Base-by-base conservation (phyloP, 257 asterid genomes). In the Solanum peruvianum region DNA sequence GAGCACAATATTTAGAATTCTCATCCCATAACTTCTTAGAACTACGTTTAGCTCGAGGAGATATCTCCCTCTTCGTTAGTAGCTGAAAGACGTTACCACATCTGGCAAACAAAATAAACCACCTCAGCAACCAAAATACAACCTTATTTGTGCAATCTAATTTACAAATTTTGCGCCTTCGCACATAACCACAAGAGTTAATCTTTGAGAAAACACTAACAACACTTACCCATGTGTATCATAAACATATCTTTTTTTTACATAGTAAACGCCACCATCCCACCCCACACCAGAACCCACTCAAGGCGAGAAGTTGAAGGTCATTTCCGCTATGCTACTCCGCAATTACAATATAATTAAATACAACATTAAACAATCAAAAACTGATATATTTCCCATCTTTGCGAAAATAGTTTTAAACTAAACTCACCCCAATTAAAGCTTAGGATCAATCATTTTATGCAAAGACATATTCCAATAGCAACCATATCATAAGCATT, bases 31-130 rank as follows among this genome's bases (percentile, higher is more conserved):
- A 92, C 92, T 90, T 93, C 86, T 89, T 95, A 39, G 97, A 94
- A 87, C 92, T 85, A 89, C 92, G 94, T 90, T 92, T 95, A 58
- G 94, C 88, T 80, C 89, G 94, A 86, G 99, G 98, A 85, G 96
- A 92, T 82, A 97, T 87, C 94, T 97, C 99, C 88, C 99, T 93
- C 87, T 89, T 94, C 37, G 97, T 94, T 91, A 97, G 90, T 91
- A 97, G 89, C 85, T 88, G 92, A 86, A 90, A 93, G 45, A 95
- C 93, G 82, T 95, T 97, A 88, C 95, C 91, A 91, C 94, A 91
- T 87, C 90, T 73, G 88, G 87, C 85, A 92, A 84, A 89, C 12
- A 29, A 75, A 85, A 87, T 88, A 87, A 87, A 78, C 81, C 77
- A 87, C 85, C 47, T 42, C 73, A 88, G 71, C 87, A 33, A 85